These are phyloP conservation scores for Hortiboletus campestris DNA, from an alignment of 768 basidiomycete genomes.

Conservation along the genomic window DNA sequence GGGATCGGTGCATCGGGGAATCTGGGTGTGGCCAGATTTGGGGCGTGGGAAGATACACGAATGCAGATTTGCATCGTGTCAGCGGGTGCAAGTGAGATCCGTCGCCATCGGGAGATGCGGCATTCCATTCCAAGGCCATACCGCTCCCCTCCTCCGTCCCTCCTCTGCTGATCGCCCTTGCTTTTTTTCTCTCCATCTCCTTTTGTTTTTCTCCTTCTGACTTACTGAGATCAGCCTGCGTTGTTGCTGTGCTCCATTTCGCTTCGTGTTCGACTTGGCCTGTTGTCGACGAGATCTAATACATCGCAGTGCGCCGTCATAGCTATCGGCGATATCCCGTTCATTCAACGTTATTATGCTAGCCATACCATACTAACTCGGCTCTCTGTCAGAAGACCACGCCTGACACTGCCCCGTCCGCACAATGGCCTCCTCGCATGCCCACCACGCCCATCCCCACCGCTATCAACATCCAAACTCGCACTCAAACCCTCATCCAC, in stretches of 20 bases:
- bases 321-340: conserved; percentile 21
- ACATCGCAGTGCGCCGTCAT: conserved; percentile 16
- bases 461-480: conserved; percentile 14
- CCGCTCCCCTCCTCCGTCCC: conserved; percentile 6
- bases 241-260: background rate
- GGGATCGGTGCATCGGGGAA: conserved; percentile 32
- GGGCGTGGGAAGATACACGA: conserved; percentile 28
- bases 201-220: conserved; percentile 7
- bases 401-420: background rate
- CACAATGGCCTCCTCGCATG: conserved; percentile 47
- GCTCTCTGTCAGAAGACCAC: conserved; percentile 1
- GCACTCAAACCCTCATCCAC: conserved; percentile 29
- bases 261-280: background rate
- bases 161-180: conserved; percentile 20
- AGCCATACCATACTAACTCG: conserved; percentile 1
- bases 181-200: conserved; percentile 18
- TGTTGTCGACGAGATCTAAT: conserved; percentile 13
- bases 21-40: conserved; percentile 11
- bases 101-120: conserved; percentile 67
- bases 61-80: conserved; percentile 32
- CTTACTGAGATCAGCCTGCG: conserved; percentile 1
- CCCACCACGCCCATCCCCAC: conserved; percentile 34
- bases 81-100: conserved; percentile 41
- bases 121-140: conserved; percentile 18
- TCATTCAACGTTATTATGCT: conserved; percentile 14